Conservation (phyloP, 495 filamentous ascomycete genomes). For the Poronia punctata region DNA sequence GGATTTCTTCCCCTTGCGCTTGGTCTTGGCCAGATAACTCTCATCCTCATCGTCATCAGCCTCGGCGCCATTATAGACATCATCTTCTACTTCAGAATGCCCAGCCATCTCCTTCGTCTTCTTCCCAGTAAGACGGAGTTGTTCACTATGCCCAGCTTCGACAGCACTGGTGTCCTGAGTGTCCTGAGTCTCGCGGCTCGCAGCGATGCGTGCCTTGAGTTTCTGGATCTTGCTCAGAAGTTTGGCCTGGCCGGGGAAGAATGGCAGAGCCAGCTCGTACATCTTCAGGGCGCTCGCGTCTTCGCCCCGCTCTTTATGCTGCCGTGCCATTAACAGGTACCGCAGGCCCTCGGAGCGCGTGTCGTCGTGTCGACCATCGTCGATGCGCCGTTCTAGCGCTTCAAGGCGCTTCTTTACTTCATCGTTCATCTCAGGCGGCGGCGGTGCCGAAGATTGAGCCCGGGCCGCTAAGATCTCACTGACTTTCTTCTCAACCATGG, state of each 20-base stretch:
- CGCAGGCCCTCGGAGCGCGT: constrained; percentile 71
- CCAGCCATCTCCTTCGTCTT: constrained; percentile 14
- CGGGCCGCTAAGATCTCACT: constrained; percentile 77
- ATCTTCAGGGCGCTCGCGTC: constrained; percentile 71
- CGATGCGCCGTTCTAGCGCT: constrained; percentile 75
- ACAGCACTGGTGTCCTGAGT: constrained; percentile 5
- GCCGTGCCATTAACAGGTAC: constrained; percentile 82
- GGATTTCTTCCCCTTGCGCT: constrained; percentile 31
- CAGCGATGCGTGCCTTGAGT: constrained; percentile 55
- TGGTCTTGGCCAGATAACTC: constrained; percentile 26
- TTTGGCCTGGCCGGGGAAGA: constrained; percentile 82
- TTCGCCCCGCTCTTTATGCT: constrained; percentile 78
- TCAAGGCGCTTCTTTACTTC: constrained; percentile 76
- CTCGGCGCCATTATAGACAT: constrained; percentile 35
- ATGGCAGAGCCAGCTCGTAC: constrained; percentile 77
- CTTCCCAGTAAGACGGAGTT: constrained; percentile 3
- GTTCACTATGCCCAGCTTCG: background rate
- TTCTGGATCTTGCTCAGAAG: constrained; percentile 68
- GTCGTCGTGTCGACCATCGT: constrained; percentile 60
- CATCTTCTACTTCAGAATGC: constrained; percentile 6
- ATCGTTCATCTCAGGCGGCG: constrained; percentile 56
- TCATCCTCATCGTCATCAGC: constrained; percentile 46
- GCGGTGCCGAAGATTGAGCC: constrained; percentile 35
- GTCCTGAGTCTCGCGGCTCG: constrained; percentile 26
- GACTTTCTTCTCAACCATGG: constrained; percentile 85